Base-by-base conservation (phyloP, 2,329 filamentous ascomycete species). In the Alternaria consortialis region DNA sequence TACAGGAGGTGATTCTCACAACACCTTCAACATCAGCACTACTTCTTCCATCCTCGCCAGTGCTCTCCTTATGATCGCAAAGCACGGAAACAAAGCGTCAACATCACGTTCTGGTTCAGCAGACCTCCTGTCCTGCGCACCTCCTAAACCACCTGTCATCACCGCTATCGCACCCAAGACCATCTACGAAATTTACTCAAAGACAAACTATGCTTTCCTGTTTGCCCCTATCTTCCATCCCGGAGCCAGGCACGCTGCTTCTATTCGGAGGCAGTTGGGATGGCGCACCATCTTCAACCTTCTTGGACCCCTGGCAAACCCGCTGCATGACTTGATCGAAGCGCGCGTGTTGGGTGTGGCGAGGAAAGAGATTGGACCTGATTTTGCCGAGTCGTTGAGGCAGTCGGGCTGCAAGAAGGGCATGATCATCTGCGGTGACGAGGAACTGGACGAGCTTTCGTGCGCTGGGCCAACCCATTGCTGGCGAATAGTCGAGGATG, bases 261-360 rank as follows among this genome's bases (percentile, higher is more conserved):
- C 90, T 2, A 90, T 97, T 66, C 90, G 95, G 64, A 91, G 88
- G 74, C 91, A 96, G 77, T 87, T 99, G 23, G 94, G 94, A 60
- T 94, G 95, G 85, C 89, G 95, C 71, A 99, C 95, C 2, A 94
- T 99, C 69, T 99, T 99, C 88, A 99, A 99, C 80, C 87, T 99
- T 15, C 86, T 99, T 51, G 95, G 95, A 0, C 95, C 95, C 0
- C 84, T 99, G 29, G 91, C 93, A 46, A 98, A 98, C 79, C 95
- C 95, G 0, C 87, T 97, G 17, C 92, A 97, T 73, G 77, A 79
- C 5, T 66, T 83, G 12, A 87, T 99, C 60, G 95, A 99, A 81
- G 93, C 94, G 12, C 89, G 95, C 31, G 87, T 99, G 60, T 88
- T 99, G n/a, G 95, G 95, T 63, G 94, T 99, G 29, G 94, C 94